phyloP scores from a whole-genome alignment of 306 rosid species.

The Quercus gilva region DNA sequence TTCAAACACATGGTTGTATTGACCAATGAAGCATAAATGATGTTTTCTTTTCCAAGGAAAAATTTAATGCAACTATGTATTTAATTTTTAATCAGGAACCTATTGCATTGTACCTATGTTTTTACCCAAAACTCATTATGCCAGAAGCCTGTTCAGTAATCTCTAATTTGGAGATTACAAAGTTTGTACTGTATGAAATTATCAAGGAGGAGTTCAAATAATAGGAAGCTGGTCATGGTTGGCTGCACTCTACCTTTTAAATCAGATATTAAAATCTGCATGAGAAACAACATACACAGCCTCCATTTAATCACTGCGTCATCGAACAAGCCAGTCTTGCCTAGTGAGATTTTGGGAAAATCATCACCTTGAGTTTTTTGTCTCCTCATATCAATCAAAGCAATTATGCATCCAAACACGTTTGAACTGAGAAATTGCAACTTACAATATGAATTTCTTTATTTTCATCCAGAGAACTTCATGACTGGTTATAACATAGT shows the following conservation, averaged over 20 bases:
- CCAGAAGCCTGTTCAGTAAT: no score
- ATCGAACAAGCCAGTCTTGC: background rate
- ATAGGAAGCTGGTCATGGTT: no score
- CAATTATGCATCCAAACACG: background rate
- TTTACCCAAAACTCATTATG: no score
- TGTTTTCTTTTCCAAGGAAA: no score
- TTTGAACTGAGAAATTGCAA: background rate
- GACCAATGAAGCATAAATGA: no score
- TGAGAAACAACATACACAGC: background rate
- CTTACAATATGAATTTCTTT: constrained; percentile 5
- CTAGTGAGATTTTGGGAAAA: background rate
- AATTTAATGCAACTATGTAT: no score
- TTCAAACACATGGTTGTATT: no score
- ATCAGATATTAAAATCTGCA: background rate
- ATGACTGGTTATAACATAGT: constrained; percentile 79
- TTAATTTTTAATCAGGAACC: no score
- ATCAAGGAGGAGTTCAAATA: no score
- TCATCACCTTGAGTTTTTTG: background rate
- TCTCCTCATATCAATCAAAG: background rate
- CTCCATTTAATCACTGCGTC: background rate
- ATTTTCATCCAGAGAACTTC: constrained; percentile 75
- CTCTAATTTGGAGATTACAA: no score
- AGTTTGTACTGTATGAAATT: no score
- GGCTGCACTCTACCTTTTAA: background rate
- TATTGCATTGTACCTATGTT: no score